These are phyloP conservation scores for Lactarius akahatsu DNA, from an alignment of 768 basidiomycete genomes.

Conservation along the genomic window DNA sequence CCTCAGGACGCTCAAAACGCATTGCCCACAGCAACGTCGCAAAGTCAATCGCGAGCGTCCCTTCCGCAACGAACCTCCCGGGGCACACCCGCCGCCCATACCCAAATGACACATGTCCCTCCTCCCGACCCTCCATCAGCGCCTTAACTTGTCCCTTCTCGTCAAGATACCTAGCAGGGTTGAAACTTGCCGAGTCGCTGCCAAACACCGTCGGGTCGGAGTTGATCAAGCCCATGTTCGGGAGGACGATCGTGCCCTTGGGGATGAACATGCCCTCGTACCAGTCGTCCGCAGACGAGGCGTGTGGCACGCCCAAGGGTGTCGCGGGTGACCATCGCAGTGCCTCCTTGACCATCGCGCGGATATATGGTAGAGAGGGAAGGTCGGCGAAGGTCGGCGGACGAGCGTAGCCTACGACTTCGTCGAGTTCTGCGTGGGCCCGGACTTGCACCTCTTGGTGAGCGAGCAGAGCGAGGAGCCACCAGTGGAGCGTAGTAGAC, in stretches of 20 bases:
- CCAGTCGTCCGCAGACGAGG: background rate
- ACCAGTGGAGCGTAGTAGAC: background rate
- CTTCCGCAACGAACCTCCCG: background rate
- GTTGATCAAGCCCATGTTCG: constrained; percentile 1
- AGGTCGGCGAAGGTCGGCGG: background rate
- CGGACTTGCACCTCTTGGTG: background rate
- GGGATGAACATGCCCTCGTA: background rate
- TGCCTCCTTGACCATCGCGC: background rate
- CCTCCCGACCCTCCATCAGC: background rate
- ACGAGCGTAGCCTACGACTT: background rate
- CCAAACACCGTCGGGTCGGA: background rate
- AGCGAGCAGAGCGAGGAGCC: background rate
- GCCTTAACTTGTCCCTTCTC: background rate
- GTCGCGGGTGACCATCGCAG: background rate
- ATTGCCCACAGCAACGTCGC: constrained; percentile 2
- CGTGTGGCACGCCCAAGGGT: constrained; percentile 6
- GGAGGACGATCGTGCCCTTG: background rate
- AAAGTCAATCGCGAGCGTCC: background rate
- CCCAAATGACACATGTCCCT: constrained; percentile 4
- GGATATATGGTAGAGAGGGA: background rate
- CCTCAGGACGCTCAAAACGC: background rate
- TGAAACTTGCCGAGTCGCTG: background rate
- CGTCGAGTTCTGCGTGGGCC: background rate
- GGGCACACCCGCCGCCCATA: background rate
- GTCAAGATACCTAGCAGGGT: background rate